Conservation (phyloP, 805 yeast species). For the Candida ulmi region DNA sequence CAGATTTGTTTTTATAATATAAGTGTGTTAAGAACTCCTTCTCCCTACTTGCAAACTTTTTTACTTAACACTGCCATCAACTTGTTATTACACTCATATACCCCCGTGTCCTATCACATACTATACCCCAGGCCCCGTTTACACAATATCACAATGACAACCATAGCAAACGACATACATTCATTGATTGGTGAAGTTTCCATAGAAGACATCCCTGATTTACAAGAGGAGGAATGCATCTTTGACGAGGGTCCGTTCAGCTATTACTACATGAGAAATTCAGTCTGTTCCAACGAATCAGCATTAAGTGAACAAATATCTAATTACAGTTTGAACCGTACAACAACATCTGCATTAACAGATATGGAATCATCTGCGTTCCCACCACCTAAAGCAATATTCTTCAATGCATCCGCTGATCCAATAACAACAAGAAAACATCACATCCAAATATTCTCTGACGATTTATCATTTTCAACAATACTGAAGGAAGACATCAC, state of each 20-base stretch:
- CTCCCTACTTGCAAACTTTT: no score
- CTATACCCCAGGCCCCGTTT: no score
- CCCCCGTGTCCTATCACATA: no score
- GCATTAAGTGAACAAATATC: not conserved
- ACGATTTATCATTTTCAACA: constrained; percentile 3
- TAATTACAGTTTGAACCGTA: not conserved
- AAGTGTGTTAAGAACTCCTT: no score
- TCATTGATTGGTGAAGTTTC: not conserved
- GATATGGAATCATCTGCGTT: not conserved
- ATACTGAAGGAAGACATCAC: constrained; percentile 6
- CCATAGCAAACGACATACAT: not conserved
- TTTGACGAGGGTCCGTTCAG: not conserved
- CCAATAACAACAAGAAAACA: constrained; percentile 3
- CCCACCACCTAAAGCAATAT: constrained; percentile 3
- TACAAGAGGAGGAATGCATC: not conserved
- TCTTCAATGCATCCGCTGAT: constrained; percentile 4
- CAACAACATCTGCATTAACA: not conserved
- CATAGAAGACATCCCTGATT: not conserved
- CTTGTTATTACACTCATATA: no score
- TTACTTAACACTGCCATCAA: no score
- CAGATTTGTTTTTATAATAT: no score
- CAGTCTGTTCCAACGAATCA: not conserved
- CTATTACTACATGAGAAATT: not conserved
- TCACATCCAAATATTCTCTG: constrained; percentile 2
- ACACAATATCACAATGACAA: not conserved